phyloP scores from a whole-genome alignment of 257 asterid species.

The Fraxinus quadrangulata region DNA sequence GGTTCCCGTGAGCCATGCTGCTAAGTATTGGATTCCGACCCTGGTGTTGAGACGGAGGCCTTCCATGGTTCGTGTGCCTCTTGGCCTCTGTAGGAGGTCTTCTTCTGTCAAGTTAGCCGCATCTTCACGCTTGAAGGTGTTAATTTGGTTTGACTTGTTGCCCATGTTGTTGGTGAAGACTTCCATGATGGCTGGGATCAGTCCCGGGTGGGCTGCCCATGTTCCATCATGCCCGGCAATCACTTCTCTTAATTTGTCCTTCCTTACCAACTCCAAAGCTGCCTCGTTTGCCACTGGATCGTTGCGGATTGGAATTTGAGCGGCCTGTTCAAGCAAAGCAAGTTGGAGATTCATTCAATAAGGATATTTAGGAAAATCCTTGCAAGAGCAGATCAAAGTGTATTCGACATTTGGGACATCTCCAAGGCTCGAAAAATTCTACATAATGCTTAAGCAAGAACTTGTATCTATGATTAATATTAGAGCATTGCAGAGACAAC shows the following conservation, averaged over 20 bases:
- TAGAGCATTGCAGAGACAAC: too few relatives aligned
- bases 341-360: too few relatives aligned
- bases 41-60: constrained; percentile 91
- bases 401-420: too few relatives aligned
- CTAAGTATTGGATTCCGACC: constrained; percentile 89
- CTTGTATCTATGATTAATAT: too few relatives aligned
- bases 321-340: constrained; percentile 57
- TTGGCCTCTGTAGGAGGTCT: constrained; percentile 74
- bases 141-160: constrained; percentile 61
- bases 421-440: too few relatives aligned
- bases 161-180: constrained; percentile 66
- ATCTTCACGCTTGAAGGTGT: constrained; percentile 57
- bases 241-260: constrained; percentile 81
- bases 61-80: constrained; percentile 77
- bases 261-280: constrained; percentile 71
- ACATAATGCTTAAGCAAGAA: too few relatives aligned
- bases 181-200: constrained; percentile 67
- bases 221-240: constrained; percentile 98
- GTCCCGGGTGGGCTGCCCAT: constrained; percentile 99
- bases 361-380: background rate
- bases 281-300: constrained; percentile 81
- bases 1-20: constrained; percentile 85
- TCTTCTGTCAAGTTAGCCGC: constrained; percentile 53
- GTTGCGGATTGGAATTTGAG: constrained; percentile 90
- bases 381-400: too few relatives aligned